These are phyloP conservation scores for Castanopsis chinensis DNA, from an alignment of 306 rosid species.

Conservation along the genomic window DNA sequence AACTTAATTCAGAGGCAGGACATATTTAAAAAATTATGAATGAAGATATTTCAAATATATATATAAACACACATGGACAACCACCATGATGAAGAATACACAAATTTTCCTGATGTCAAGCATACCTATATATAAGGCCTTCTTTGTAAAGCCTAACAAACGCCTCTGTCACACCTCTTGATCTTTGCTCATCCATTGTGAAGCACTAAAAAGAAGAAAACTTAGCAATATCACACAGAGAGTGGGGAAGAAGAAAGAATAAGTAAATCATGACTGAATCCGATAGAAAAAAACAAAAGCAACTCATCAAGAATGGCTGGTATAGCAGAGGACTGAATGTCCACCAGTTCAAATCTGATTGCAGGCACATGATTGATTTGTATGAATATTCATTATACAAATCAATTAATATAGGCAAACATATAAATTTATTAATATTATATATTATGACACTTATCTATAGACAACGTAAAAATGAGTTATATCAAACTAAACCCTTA, in stretches of 20 bases:
- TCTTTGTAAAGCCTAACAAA: conserved; percentile 75
- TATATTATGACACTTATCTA: too few relatives aligned
- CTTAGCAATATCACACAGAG: background rate
- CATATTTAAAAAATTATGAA: conserved; percentile 10
- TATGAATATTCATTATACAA: too few relatives aligned
- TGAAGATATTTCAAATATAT: background rate
- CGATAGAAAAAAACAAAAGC: background rate
- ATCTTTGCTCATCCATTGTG: conserved; percentile 92
- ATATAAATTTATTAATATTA: too few relatives aligned
- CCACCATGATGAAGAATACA: conserved; percentile 3
- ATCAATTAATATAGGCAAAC: too few relatives aligned
- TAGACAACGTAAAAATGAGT: background rate
- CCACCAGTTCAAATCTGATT: too few relatives aligned
- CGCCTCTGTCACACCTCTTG: conserved; percentile 88
- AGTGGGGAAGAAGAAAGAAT: conserved; percentile 1
- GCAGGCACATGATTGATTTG: too few relatives aligned
- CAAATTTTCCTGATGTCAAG: conserved; percentile 10
- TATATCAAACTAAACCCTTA: conserved; percentile 19
- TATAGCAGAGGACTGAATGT: too few relatives aligned
- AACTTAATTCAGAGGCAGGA: conserved; percentile 17
- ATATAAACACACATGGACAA: background rate
- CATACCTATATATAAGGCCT: conserved; percentile 83
- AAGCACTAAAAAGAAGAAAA: conserved; percentile 59
- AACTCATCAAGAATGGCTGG: background rate
- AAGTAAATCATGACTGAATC: background rate